phyloP scores from a whole-genome alignment of 2,329 filamentous ascomycete genomes.

The Magnaporthales sp. region DNA sequence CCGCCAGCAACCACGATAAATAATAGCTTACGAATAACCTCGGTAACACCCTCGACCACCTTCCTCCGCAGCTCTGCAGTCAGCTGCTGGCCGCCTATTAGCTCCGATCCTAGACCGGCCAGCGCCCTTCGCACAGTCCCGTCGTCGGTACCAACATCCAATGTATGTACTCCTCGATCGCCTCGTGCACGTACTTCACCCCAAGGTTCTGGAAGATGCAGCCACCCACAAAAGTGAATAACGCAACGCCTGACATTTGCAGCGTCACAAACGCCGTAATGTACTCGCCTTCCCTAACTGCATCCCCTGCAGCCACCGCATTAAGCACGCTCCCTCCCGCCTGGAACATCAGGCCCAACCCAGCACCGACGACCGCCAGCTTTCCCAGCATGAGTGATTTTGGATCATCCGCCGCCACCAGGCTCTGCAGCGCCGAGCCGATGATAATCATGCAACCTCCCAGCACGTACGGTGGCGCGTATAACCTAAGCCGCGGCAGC shows the following conservation, averaged over 20 bases:
- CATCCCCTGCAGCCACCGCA: neutral
- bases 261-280: constrained; percentile 23
- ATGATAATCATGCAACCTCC: constrained; percentile 17
- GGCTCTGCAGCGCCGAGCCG: constrained; percentile 13
- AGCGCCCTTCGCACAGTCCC: neutral
- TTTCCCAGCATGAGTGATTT: constrained; percentile 16
- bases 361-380: constrained; percentile 20
- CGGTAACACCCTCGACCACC: constrained; percentile 15
- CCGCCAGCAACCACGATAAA: constrained; percentile 18
- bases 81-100: neutral
- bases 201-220: constrained; percentile 23
- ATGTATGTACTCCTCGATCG: constrained; percentile 12
- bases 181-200: constrained; percentile 8
- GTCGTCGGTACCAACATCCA: constrained; percentile 5
- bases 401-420: neutral
- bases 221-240: constrained; percentile 18
- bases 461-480: constrained; percentile 22
- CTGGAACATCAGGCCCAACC: constrained; percentile 22
- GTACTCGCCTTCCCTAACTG: constrained; percentile 15
- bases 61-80: neutral
- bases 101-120: neutral
- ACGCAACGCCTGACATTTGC: constrained; percentile 19
- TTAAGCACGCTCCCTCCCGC: constrained; percentile 18
- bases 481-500: constrained; percentile 28
- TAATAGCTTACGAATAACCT: constrained; percentile 17